Conservation (phyloP, 768 basidiomycete genomes). For the Pleurotus tuoliensis region DNA sequence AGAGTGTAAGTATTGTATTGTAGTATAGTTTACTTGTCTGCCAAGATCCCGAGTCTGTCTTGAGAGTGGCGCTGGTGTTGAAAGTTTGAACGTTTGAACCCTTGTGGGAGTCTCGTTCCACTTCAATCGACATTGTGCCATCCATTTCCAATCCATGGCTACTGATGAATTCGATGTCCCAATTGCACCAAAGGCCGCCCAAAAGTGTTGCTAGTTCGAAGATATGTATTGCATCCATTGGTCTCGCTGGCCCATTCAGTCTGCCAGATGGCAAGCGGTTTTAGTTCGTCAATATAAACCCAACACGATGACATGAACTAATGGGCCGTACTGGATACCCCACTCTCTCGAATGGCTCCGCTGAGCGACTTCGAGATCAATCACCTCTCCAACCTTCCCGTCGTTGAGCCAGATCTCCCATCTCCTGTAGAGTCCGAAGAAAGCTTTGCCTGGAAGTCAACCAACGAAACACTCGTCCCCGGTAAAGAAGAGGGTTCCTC, state of each 20-base stretch:
- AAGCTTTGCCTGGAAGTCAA: constrained; percentile 5
- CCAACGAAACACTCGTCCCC: constrained; percentile 1
- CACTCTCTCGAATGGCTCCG: constrained; percentile 8
- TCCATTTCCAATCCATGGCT: too few species aligned
- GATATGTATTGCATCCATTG: not conserved
- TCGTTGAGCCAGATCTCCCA: constrained; percentile 2
- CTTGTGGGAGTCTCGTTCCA: too few species aligned
- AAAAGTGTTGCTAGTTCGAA: too few species aligned
- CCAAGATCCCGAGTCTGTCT: too few species aligned
- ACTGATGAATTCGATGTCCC: too few species aligned
- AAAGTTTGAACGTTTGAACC: too few species aligned
- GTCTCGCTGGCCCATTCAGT: not conserved
- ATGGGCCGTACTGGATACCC: not conserved
- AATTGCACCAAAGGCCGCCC: too few species aligned
- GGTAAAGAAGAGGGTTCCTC: constrained; percentile 1
- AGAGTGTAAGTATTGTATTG: too few species aligned
- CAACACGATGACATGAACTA: not conserved
- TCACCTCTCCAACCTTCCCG: constrained; percentile 2
- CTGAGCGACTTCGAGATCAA: constrained; percentile 8
- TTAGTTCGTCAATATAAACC: not conserved
- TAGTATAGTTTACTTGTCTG: too few species aligned
- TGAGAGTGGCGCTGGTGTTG: too few species aligned
- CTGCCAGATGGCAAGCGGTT: not conserved
- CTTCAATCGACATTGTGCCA: too few species aligned
- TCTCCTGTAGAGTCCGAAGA: constrained; percentile 2